Base-by-base conservation (phyloP, 495 filamentous ascomycete species). In the Neurospora cerealis region DNA sequence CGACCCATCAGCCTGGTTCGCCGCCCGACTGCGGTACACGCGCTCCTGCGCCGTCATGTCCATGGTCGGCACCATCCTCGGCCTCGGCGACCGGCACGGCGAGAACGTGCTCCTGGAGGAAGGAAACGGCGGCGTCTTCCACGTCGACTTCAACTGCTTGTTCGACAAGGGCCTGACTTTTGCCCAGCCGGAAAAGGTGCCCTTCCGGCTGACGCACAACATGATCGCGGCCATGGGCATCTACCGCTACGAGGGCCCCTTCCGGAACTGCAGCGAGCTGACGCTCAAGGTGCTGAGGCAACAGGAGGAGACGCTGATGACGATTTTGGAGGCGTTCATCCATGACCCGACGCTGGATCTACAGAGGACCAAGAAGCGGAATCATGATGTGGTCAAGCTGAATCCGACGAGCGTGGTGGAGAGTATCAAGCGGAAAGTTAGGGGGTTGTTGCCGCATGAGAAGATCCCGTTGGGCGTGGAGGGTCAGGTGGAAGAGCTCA, bases 81-180 rank as follows among this genome's bases (percentile, higher is more conserved):
- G 95, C 19, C 88, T 99, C 5, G 96, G 96, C 44, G 96, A 99
- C 80, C 93, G 96, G n/a, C 96, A 99, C 81, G 95, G 95, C 72
- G 96, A 98, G 83, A 99, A 99, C 81, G 93, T 99, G 70, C 88
- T 97, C 41, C 93, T 98, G 69, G 94, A 98, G 81, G 93, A 97
- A 86, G 91, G 91, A 42, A 96, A 94, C 74, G 96, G 96, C 66
- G 96, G 97, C 72, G 90, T 96, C 34, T 90, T 98, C 78, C 96
- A 99, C 83, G 96, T 99, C 70, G 96, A 99, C 83, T 99, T 99
- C 87, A 99, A 99, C 83, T 99, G 96, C 83, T 91, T 99, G 28
- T 99, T 99, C 81, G 96, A 99, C 85, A 99, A 98, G 84, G 96
- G 96, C 11, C 88, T 95, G 74, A 97, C 94, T 0, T 98, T 99